phyloP scores from a whole-genome alignment of 2,329 filamentous ascomycete genomes.

The Trichoderma breve region DNA sequence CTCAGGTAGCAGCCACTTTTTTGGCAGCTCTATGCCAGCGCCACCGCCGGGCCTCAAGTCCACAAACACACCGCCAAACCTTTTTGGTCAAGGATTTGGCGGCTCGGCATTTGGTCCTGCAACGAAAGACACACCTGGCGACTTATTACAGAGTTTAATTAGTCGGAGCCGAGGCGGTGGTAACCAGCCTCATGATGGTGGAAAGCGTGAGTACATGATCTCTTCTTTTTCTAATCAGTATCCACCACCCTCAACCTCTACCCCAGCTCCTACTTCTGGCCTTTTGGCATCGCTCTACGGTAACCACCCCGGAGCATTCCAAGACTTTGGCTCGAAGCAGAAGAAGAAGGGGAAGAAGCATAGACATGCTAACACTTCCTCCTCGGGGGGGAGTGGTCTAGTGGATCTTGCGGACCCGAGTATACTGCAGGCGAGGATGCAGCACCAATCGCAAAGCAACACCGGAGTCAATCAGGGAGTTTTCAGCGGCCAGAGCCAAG shows the following conservation, averaged over 20 bases:
- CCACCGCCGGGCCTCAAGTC: conserved; percentile 95
- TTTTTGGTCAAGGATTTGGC: conserved; percentile 90
- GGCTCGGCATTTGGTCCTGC: conserved; percentile 64
- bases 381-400: conserved; percentile 97
- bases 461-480: conserved; percentile 83
- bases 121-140: conserved; percentile 66
- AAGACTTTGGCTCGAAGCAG: conserved; percentile 93
- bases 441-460: conserved; percentile 80
- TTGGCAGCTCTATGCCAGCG: conserved; percentile 80
- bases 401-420: conserved; percentile 99
- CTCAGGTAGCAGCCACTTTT: conserved; percentile 68
- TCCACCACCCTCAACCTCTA: conserved; percentile 75
- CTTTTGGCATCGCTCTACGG: conserved; percentile 91
- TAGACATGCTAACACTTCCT: conserved; percentile 99
- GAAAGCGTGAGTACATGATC: conserved; percentile 98
- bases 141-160: conserved; percentile 76
- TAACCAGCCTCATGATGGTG: conserved; percentile 74
- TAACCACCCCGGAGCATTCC: conserved; percentile 78
- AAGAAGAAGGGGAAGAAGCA: conserved; percentile 99
- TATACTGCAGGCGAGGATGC: conserved; percentile 97
- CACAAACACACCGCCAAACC: conserved; percentile 87
- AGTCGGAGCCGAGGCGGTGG: conserved; percentile 66
- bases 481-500: conserved; percentile 85
- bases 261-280: conserved; percentile 84
- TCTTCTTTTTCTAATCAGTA: conserved; percentile 88